These are phyloP conservation scores for Chlamydomonas sp. DNA, from an alignment of 139 green algal species.

Conservation along the genomic window DNA sequence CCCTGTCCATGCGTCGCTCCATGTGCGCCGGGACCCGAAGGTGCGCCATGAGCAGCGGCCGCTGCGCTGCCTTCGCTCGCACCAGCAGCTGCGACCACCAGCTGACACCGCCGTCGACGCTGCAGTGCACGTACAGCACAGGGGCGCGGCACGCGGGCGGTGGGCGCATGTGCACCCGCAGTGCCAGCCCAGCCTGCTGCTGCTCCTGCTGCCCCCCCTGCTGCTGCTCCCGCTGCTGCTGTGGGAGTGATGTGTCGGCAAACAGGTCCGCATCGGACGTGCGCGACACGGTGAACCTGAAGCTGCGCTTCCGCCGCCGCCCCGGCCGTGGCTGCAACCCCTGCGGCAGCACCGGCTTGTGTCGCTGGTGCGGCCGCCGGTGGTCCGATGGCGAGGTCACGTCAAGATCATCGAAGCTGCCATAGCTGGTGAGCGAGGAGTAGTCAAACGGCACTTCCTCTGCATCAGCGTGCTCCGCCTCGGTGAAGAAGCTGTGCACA, in stretches of 20 bases:
- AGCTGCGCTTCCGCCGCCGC: too few relatives aligned
- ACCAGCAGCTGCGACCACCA: slow-evolving; percentile 1
- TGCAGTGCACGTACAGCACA: background rate
- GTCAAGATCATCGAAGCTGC: too few relatives aligned
- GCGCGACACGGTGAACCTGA: slow-evolving; percentile 18
- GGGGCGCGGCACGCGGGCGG: background rate
- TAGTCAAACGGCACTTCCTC: too few relatives aligned
- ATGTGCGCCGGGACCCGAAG: too few relatives aligned
- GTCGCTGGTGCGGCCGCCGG: too few relatives aligned
- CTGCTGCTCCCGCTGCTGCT: background rate
- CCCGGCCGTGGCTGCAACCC: too few relatives aligned
- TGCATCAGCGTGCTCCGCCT: too few relatives aligned
- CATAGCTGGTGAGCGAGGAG: too few relatives aligned
- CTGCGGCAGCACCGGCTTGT: too few relatives aligned
- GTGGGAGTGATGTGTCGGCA: background rate
- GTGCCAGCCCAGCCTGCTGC: background rate
- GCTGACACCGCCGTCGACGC: background rate
- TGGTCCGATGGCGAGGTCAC: too few relatives aligned
- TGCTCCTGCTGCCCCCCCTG: background rate
- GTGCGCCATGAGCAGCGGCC: background rate
- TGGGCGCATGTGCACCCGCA: background rate
- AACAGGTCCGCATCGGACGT: slow-evolving; percentile 16
- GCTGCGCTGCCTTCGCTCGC: background rate
- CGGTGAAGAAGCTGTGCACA: too few relatives aligned
- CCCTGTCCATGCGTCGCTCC: too few relatives aligned